phyloP scores from a whole-genome alignment of 805 yeast species.

The Metschnikowia colocasiae region DNA sequence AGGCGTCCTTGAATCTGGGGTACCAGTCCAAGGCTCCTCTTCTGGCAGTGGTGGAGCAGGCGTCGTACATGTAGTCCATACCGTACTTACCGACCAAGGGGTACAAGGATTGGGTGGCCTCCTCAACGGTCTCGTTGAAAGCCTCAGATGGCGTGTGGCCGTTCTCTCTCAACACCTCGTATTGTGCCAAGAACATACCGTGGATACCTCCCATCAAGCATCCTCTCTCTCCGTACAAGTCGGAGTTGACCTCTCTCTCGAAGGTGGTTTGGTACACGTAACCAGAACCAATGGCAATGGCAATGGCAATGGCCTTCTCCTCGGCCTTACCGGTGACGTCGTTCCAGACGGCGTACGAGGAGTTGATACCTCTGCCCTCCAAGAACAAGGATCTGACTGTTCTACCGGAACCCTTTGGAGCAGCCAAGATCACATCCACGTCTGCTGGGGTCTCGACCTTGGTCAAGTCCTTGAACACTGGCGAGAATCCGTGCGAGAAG shows the following conservation, averaged over 20 bases:
- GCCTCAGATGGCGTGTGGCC: slow-evolving; percentile 99
- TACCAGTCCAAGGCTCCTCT: slow-evolving; percentile 99
- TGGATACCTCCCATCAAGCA: slow-evolving; percentile 99
- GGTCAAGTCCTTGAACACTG: slow-evolving; percentile 97
- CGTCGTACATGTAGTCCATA: slow-evolving; percentile 99
- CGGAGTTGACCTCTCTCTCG: slow-evolving; percentile 98
- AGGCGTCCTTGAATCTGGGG: slow-evolving; percentile 97
- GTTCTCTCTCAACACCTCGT: slow-evolving; percentile 98
- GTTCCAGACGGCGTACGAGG: slow-evolving; percentile 99
- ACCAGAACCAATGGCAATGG: slow-evolving; percentile 99
- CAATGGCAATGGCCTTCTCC: slow-evolving; percentile 97
- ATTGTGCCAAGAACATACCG: slow-evolving; percentile 99
- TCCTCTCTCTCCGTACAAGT: slow-evolving; percentile 99
- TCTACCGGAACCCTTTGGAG: slow-evolving; percentile 99
- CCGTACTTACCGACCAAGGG: slow-evolving; percentile 99
- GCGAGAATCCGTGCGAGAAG: slow-evolving; percentile 99
- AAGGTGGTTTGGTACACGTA: slow-evolving; percentile 99
- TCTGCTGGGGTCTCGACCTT: slow-evolving; percentile 92
- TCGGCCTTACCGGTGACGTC: slow-evolving; percentile 98
- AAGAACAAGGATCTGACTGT: slow-evolving; percentile 98
- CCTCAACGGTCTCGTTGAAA: slow-evolving; percentile 99
- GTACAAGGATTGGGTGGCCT: slow-evolving; percentile 98
- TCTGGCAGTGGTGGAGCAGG: slow-evolving; percentile 99
- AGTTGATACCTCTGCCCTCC: slow-evolving; percentile 99
- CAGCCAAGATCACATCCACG: slow-evolving; percentile 96